A percentile compares a stretch with the other conserved stretches of the same genome.
phyloP scores from a whole-genome alignment of 2,329 filamentous ascomycete genomes.

The Ustilaginoidea virens region DNA sequence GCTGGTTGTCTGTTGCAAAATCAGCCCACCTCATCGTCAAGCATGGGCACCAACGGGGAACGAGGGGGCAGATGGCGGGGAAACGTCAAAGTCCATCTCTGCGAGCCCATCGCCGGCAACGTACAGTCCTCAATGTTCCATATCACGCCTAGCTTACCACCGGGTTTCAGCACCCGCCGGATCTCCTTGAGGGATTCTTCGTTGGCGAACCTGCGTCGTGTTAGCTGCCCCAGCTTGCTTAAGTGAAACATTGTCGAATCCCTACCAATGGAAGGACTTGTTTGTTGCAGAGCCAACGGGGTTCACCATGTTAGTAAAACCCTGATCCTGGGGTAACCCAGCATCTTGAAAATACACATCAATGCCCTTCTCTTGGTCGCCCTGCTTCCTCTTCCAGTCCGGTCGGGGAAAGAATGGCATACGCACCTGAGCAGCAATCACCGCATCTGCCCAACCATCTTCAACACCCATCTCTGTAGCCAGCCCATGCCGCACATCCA shows the following conservation, averaged over 20 bases:
- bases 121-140: conserved; percentile 63
- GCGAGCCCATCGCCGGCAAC: conserved; percentile 10
- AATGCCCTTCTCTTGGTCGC: too few relatives aligned
- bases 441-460: conserved; percentile 45
- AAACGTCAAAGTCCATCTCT: too few relatives aligned
- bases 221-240: not conserved
- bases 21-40: not conserved
- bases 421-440: conserved; percentile 52
- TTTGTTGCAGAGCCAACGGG: too few relatives aligned
- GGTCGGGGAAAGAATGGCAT: conserved; percentile 3
- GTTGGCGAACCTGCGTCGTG: conserved; percentile 44
- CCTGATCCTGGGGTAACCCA: too few relatives aligned
- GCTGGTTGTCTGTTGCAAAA: conserved; percentile 43
- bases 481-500: conserved; percentile 40
- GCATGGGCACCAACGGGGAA: too few relatives aligned
- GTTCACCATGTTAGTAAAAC: too few relatives aligned
- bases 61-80: too few relatives aligned
- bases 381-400: too few relatives aligned
- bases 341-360: too few relatives aligned
- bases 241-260: conserved; percentile 5
- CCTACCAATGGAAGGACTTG: conserved; percentile 40
- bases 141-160: conserved; percentile 46
- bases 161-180: conserved; percentile 46
- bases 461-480: conserved; percentile 40
- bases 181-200: conserved; percentile 47